A percentile compares a stretch with the other conserved stretches of the same genome.
These are phyloP conservation scores for Pholiota molesta DNA, from an alignment of 768 basidiomycete species.

Conservation along the genomic window DNA sequence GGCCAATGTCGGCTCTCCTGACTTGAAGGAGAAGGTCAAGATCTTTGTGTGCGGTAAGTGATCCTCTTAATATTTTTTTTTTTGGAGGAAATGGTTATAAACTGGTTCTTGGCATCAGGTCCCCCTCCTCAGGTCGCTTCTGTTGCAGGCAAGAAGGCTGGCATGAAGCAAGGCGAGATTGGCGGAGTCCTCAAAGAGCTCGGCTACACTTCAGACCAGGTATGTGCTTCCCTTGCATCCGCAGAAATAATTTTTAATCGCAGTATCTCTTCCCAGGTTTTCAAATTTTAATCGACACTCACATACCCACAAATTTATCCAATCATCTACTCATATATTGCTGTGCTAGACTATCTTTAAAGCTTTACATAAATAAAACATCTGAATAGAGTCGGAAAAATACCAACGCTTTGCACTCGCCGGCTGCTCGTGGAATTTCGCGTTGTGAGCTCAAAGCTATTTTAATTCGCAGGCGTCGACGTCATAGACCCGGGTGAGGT, in stretches of 20 bases:
- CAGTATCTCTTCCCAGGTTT: slow-evolving; percentile 24
- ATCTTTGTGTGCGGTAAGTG: slow-evolving; percentile 84
- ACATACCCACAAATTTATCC: neutral
- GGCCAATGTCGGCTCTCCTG: slow-evolving; percentile 67
- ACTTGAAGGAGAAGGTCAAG: slow-evolving; percentile 78
- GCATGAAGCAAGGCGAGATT: slow-evolving; percentile 83
- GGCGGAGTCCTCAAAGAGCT: slow-evolving; percentile 83
- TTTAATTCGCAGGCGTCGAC: neutral
- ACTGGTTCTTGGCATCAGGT: slow-evolving; percentile 39
- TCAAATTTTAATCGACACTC: slow-evolving; percentile 27
- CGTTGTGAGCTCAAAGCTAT: neutral
- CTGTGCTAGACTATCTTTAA: neutral
- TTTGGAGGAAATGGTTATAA: neutral
- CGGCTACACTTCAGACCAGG: slow-evolving; percentile 88
- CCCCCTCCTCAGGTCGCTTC: slow-evolving; percentile 91
- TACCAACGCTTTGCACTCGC: neutral
- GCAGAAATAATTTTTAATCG: neutral
- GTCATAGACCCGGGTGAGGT: neutral
- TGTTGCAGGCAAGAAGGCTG: slow-evolving; percentile 87
- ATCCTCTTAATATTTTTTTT: slow-evolving; percentile 8
- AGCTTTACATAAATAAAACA: neutral
- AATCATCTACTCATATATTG: neutral
- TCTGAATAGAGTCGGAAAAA: neutral
- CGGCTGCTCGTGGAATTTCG: too few relatives aligned
- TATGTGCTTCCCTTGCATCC: slow-evolving; percentile 28